Base-by-base conservation (phyloP, 192 early-diverging fungal species). In the Coemansia sp. region DNA sequence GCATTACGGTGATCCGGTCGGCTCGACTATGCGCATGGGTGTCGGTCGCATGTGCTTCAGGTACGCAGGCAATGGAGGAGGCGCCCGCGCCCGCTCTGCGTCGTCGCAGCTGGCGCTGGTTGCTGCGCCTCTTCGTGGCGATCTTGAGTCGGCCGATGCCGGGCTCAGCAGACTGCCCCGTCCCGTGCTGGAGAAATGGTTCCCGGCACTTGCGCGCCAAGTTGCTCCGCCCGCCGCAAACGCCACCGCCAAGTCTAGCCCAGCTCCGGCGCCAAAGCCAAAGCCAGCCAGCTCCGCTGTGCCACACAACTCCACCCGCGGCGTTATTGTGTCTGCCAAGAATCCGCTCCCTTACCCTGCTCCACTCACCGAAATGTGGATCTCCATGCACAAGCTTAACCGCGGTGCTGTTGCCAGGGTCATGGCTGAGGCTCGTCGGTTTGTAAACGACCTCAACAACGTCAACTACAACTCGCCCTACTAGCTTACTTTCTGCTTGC, bases 351-450 rank as follows among this genome's bases (percentile, higher is more conserved):
- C 70, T 5, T 70, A 70, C 32, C 77, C 82, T 23, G 70, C 65
- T 45, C 67, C 72, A 40, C 75, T 79, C 15, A 71, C 77, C 0
- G 69, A 76, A 15, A 70, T 60, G 59, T 84, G 82, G 82, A 67
- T 84, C 61, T 64, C 38, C 43, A 84, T 84, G 82, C 76, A 84
- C 59, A 48, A 53, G 38, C 71, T 84, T 19, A 65, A 84, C 63
- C 74, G 45, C 26, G 37, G 38, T 12, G 56, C 40, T 23, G 82
- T 79, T 26, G 54, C 56, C 16, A 52, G 54, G 45, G 38, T 62
- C n/a, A 76, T 77, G 73, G 69, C 65, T 39, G 75, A 79, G 53
- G 70, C 77, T 3, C 65, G 67, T 12, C 73, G 76, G 45, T 84
- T 84, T 69, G 77, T 84, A 19, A 68, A 65, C 38, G 77, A 70